Conservation (phyloP, 495 filamentous ascomycete species). For the Aspergillus steynii region DNA sequence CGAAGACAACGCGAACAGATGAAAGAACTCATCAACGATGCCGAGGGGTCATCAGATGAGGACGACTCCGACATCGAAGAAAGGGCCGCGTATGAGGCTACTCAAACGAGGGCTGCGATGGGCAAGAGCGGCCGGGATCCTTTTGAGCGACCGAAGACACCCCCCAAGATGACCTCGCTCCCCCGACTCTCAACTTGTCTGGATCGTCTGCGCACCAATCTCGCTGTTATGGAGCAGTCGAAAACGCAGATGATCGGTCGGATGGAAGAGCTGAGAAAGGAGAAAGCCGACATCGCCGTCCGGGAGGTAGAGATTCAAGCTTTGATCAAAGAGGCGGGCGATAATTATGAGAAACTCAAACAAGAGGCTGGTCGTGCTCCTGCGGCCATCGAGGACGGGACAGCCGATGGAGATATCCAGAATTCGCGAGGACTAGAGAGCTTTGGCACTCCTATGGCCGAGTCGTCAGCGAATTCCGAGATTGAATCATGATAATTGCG, state of each 20-base stretch:
- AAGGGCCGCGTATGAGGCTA: conserved; percentile 81
- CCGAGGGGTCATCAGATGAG: conserved; percentile 62
- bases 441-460: conserved; percentile 34
- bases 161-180: conserved; percentile 59
- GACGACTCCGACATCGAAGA: conserved; percentile 82
- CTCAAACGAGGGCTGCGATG: conserved; percentile 81
- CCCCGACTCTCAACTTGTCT: conserved; percentile 53
- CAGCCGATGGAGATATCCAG: conserved; percentile 29
- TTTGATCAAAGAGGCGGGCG: conserved; percentile 78
- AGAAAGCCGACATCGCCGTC: conserved; percentile 68
- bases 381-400: conserved; percentile 26
- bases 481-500: conserved; percentile 21
- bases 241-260: conserved; percentile 54
- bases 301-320: conserved; percentile 81
- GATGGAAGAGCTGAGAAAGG: conserved; percentile 61
- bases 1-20: conserved; percentile 71
- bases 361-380: conserved; percentile 50
- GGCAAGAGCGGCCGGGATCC: conserved; percentile 55
- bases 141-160: conserved; percentile 50
- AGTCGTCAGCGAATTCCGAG: conserved; percentile 29
- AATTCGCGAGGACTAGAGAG: conserved; percentile 45
- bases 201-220: conserved; percentile 48
- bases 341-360: conserved; percentile 67
- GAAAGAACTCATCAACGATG: conserved; percentile 79
- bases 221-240: conserved; percentile 57